A percentile compares a stretch with the other conserved stretches of the same genome.
phyloP scores from a whole-genome alignment of 371 early-diverging fungal genomes.

The Dinochytrium kinnereticum region DNA sequence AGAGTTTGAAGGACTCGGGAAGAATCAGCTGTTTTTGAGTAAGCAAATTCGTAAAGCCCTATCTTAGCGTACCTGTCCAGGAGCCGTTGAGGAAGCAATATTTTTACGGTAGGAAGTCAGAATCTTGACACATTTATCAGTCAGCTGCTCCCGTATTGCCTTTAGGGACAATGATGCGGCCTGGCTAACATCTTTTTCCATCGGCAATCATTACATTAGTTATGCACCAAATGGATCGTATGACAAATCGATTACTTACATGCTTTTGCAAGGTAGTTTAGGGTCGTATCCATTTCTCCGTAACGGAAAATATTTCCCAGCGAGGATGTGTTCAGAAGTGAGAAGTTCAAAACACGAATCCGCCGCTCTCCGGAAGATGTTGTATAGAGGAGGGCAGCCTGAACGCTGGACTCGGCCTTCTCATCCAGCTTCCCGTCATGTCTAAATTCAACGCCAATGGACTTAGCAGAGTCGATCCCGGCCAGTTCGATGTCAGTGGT shows the following conservation, averaged over 20 bases:
- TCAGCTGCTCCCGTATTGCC: conserved; percentile 81
- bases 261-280: conserved; percentile 81
- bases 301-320: conserved; percentile 84
- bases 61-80: conserved; percentile 71
- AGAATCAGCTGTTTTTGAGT: conserved; percentile 69
- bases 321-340: conserved; percentile 75
- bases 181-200: conserved; percentile 61
- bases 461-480: conserved; percentile 81
- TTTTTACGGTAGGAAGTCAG: conserved; percentile 91
- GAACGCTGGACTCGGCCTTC: conserved; percentile 79
- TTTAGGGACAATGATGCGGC: conserved; percentile 70
- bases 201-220: background rate
- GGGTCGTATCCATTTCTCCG: conserved; percentile 91
- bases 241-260: conserved; percentile 55
- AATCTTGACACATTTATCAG: conserved; percentile 86
- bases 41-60: background rate
- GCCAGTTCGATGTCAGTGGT: conserved; percentile 90
- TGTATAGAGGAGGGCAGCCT: conserved; percentile 92
- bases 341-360: conserved; percentile 88
- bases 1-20: conserved; percentile 94
- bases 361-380: conserved; percentile 86
- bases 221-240: background rate
- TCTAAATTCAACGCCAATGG: conserved; percentile 80
- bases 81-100: conserved; percentile 85
- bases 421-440: conserved; percentile 91